Evolutionary conservation across 805 yeast species (phyloP), one percentile per base, ranked within the genome.

Genomic region (Clavispora santaluciae): DNA sequence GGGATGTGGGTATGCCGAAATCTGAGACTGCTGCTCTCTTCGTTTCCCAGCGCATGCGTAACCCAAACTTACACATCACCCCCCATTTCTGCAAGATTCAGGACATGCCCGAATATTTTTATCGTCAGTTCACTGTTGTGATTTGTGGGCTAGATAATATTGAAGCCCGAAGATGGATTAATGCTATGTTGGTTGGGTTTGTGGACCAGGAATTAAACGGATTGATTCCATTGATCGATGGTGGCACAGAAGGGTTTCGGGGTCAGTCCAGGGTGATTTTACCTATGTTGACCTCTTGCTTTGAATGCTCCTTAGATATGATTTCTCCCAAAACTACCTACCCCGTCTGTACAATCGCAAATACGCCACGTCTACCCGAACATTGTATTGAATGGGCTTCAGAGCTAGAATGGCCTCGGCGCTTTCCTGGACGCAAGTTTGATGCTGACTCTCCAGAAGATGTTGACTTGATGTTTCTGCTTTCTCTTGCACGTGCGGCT

Each of bases 301-400:
- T 87, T 66, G 98, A 91, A 59, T 91, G 99, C 55, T 85, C 95
- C 5, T 66, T 86, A 39, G 85, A 82, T 43, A 74, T 95, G 59
- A 67, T 89, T 31, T 78, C 86, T 9, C 72, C 73, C 1, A 78
- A 74, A 45, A 67, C 69, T 8, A 81, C 88, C 0, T 86, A 81
- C 51, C 97, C 98, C 2, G 81, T 91, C 49, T 93, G 98, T 61
- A 93, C 98, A 0, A 82, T 93, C 38, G 95, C 96, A 2, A 85
- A 89, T 43, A 88, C 93, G 7, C 98, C 98, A n/a, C 65, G 98
- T 45, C 63, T 88, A 7, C 93, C 96, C 0, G 96, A 90, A 53
- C 98, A 91, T 61, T 89, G 97, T 54, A 81, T 91, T 8, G 96
- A 90, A 59, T 91, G 93, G 84, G 89, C 91, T 1, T 78, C 79